Conservation (phyloP, 1,284 basidiomycete species). For the Grifola frondosa region DNA sequence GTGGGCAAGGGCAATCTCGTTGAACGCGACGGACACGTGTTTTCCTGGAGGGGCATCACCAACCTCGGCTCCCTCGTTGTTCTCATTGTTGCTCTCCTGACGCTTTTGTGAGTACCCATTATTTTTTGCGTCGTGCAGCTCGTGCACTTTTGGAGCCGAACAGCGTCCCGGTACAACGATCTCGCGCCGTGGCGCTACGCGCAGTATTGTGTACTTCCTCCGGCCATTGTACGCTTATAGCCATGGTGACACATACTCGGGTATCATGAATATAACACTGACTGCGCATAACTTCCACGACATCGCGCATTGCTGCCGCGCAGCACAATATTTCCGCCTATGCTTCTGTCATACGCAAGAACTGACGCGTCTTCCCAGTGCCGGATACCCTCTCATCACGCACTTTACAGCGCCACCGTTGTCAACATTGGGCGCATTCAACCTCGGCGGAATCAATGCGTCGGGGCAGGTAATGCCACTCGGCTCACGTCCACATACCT, state of each 20-base stretch:
- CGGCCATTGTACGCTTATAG: too few species aligned
- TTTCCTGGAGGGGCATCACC: slow-evolving; percentile 31
- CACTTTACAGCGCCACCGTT: slow-evolving; percentile 34
- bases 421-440: slow-evolving; percentile 40
- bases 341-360: too few species aligned
- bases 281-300: too few species aligned
- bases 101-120: slow-evolving; percentile 38
- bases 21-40: slow-evolving; percentile 25
- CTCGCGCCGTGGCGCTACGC: too few species aligned
- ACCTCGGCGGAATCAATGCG: slow-evolving; percentile 53
- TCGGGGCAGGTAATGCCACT: slow-evolving; percentile 40
- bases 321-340: too few species aligned
- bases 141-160: too few species aligned
- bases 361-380: too few species aligned
- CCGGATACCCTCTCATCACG: slow-evolving; percentile 54
- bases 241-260: too few species aligned
- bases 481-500: not conserved
- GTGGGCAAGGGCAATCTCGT: slow-evolving; percentile 17
- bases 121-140: too few species aligned
- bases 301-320: too few species aligned
- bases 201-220: not conserved
- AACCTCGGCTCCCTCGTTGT: slow-evolving; percentile 36
- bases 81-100: slow-evolving; percentile 34
- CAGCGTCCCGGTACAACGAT: too few species aligned
- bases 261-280: too few species aligned